Evolutionary conservation across 768 basidiomycete genomes (phyloP).

Genomic region (Stropharia rugosoannulata): DNA sequence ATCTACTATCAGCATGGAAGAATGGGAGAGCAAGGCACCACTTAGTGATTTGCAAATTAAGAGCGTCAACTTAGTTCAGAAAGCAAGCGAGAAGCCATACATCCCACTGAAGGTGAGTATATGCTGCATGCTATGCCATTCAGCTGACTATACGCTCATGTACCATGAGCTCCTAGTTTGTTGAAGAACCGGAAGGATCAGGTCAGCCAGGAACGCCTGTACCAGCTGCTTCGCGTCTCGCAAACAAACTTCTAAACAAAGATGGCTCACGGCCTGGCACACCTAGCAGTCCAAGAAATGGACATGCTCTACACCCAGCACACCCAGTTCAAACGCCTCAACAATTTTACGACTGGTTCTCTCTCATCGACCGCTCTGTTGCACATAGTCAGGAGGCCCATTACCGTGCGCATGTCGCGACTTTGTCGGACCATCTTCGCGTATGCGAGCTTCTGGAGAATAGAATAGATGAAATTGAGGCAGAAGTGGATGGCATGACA

Average conservation of each 20-base stretch:
- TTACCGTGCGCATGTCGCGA: conserved; percentile 82
- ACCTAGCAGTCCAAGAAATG: conserved; percentile 21
- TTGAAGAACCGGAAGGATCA: conserved; percentile 6
- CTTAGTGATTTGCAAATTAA: conserved; percentile 65
- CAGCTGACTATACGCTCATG: conserved; percentile 3
- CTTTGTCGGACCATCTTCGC: conserved; percentile 71
- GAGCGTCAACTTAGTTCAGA: conserved; percentile 64
- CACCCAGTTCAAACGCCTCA: conserved; percentile 87
- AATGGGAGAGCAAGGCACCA: conserved; percentile 88
- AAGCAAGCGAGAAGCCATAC: conserved; percentile 56
- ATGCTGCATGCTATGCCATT: background rate
- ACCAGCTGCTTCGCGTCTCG: conserved; percentile 2
- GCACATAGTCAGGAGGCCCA: conserved; percentile 93
- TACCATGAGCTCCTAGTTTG: conserved; percentile 11
- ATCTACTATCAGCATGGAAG: conserved; percentile 65
- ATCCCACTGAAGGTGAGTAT: conserved; percentile 41
- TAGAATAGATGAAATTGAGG: conserved; percentile 70
- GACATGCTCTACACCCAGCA: conserved; percentile 21
- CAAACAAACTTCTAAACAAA: conserved; percentile 17
- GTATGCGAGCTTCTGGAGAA: conserved; percentile 70
- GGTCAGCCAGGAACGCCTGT: conserved; percentile 16
- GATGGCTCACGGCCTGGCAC: conserved; percentile 41
- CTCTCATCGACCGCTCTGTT: conserved; percentile 84
- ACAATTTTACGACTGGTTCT: conserved; percentile 91
- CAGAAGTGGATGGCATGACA: conserved; percentile 77